Base-by-base conservation (phyloP, 768 basidiomycete species). In the Termitomyces sp. region DNA sequence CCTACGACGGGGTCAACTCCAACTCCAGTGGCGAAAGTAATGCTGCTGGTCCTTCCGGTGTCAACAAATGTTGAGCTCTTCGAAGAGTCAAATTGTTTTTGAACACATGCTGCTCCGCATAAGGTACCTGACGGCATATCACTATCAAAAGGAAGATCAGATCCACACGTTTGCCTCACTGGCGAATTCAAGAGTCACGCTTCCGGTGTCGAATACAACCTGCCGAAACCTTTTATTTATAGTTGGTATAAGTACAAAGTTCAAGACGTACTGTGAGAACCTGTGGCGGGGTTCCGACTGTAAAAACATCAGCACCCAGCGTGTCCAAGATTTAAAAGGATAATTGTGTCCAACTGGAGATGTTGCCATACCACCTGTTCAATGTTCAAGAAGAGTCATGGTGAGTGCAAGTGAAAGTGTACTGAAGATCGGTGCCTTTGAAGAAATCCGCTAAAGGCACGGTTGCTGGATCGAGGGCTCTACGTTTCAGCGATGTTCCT, bases 181-280 rank as follows among this genome's bases (percentile, higher is more conserved):
- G 3, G 78, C 78, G 58, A 82, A 79, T 69, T 81, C 80, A 13
- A 81, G 72, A 12, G 73, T 72, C 8, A 67, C 66, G 58, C 79
- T 82, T 47, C 82, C 83, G 12, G 83, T 85, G 62, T 85, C 84
- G 68, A 85, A 85, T 13, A 85, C 80, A 48, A 84, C 82, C 73
- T 76, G n/a, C 24, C 8, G 5, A 42, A 37, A 54, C 22, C 49
- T 32, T 24, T 33, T 34, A 40, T 40, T 24, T 2, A 57, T 47
- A 45, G 37, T 24, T 14, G 44, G 48, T 33, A 16, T 22, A 4
- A 22, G 47, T 24, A 34, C 12, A 44, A 42, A 22, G 8, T 24
- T 40, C 6, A 30, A 37, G 46, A 63, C 73, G 39, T 58, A 78
- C 78, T 36, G 74, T 70, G 52, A 78, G 61, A 20, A 62, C 64